Percentiles rank a stretch among this genome's conserved stretches.
phyloP scores from a whole-genome alignment of 148 eudicot species.

The Tetragonia tetragonoides region DNA sequence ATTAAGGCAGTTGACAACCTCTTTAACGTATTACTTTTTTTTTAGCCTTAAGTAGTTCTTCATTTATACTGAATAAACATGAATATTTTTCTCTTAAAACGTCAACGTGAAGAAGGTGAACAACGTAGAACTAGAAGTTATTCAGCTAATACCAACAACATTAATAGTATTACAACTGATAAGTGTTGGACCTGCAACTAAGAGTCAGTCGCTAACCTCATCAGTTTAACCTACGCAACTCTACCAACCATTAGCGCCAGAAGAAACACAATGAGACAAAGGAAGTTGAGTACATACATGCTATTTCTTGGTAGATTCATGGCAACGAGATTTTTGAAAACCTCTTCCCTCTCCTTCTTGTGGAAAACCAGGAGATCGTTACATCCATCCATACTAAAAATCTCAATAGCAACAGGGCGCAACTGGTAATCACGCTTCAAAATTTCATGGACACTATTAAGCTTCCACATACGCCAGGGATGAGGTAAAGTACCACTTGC shows the following conservation, averaged over 20 bases:
- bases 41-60: background rate
- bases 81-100: background rate
- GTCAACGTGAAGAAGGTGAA: background rate
- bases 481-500: slow-evolving; percentile 81
- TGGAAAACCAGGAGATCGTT: slow-evolving; percentile 96
- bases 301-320: slow-evolving; percentile 98
- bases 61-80: background rate
- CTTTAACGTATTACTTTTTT: background rate
- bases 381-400: slow-evolving; percentile 99
- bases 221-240: background rate
- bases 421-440: slow-evolving; percentile 98
- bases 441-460: slow-evolving; percentile 93
- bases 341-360: slow-evolving; percentile 98
- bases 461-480: slow-evolving; percentile 97
- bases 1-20: background rate
- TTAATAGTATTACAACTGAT: background rate
- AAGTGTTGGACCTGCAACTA: background rate
- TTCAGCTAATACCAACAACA: slow-evolving; percentile 3
- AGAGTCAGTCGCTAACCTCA: background rate
- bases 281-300: slow-evolving; percentile 59
- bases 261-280: background rate
- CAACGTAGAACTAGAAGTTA: background rate
- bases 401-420: slow-evolving; percentile 97
- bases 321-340: slow-evolving; percentile 89
- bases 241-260: background rate